A percentile compares a stretch with the other conserved stretches of the same genome.
phyloP scores from a whole-genome alignment of 164 flowering plant genomes.

The Aristolochia californica region DNA sequence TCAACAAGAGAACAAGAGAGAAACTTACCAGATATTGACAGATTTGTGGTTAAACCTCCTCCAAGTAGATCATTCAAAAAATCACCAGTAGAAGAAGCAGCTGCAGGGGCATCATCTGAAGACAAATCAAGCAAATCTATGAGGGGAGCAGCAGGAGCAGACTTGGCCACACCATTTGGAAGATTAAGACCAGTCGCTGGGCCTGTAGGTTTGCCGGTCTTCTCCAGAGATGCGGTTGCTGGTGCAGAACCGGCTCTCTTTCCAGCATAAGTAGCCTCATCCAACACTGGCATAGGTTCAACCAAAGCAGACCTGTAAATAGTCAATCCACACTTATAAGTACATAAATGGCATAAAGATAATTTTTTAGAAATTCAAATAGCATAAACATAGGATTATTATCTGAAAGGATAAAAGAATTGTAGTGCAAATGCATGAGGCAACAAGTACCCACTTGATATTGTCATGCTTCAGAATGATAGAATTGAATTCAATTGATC shows the following conservation, averaged over 20 bases:
- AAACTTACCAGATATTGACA: constrained; percentile 52
- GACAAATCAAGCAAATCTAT: constrained; percentile 82
- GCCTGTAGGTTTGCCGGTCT: constrained; percentile 19
- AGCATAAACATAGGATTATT: not conserved
- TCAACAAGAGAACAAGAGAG: not conserved
- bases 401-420: too few species aligned
- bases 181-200: constrained; percentile 46
- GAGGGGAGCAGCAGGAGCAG: constrained; percentile 58
- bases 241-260: constrained; percentile 67
- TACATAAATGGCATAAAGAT: too few species aligned
- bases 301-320: constrained; percentile 60
- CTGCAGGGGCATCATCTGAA: constrained; percentile 70
- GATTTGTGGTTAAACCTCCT: constrained; percentile 43
- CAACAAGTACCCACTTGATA: constrained; percentile 44
- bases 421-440: not conserved
- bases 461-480: constrained; percentile 79
- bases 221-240: constrained; percentile 29
- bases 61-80: constrained; percentile 93
- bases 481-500: constrained; percentile 85
- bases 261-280: constrained; percentile 78
- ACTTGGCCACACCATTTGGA: constrained; percentile 83
- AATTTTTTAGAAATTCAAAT: not conserved
- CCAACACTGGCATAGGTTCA: constrained; percentile 97
- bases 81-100: constrained; percentile 74
- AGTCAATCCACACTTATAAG: not conserved